These are phyloP conservation scores for Kappamyces sp. DNA, from an alignment of 192 early-diverging fungal genomes.

Conservation along the genomic window DNA sequence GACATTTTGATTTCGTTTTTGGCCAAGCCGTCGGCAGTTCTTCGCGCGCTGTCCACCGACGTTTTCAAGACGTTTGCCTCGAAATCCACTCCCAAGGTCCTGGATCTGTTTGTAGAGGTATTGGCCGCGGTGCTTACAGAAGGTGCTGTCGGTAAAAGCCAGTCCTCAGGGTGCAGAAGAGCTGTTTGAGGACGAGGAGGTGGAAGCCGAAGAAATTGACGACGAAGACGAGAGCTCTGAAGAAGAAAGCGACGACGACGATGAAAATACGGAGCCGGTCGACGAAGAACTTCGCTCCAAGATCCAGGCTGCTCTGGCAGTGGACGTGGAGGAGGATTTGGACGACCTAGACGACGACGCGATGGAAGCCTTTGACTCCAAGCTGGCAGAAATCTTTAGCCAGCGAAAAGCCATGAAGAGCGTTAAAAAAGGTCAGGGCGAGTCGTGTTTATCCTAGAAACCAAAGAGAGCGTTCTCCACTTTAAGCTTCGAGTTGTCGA, in stretches of 20 bases:
- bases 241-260: constrained; percentile 38
- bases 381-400: constrained; percentile 87
- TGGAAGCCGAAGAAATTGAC: constrained; percentile 36
- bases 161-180: constrained; percentile 50
- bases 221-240: constrained; percentile 41
- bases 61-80: constrained; percentile 80
- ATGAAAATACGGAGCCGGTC: constrained; percentile 27
- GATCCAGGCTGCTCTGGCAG: constrained; percentile 62
- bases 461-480: constrained; percentile 73
- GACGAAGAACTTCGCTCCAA: constrained; percentile 75
- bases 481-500: constrained; percentile 88
- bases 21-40: constrained; percentile 69
- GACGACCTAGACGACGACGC: constrained; percentile 72
- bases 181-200: constrained; percentile 53
- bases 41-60: constrained; percentile 70
- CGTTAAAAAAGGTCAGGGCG: constrained; percentile 58
- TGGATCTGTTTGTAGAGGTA: constrained; percentile 73
- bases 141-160: constrained; percentile 48
- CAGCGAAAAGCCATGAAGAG: constrained; percentile 57
- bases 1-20: constrained; percentile 88
- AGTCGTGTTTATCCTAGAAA: constrained; percentile 38
- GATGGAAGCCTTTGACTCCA: constrained; percentile 86
- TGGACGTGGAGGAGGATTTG: constrained; percentile 54
- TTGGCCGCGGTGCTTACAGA: constrained; percentile 7
- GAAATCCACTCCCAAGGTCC: constrained; percentile 63